Percentiles rank a stretch among this genome's conserved stretches.
These are phyloP conservation scores for Amniculicola lignicola DNA, from an alignment of 495 filamentous ascomycete species.

Conservation along the genomic window DNA sequence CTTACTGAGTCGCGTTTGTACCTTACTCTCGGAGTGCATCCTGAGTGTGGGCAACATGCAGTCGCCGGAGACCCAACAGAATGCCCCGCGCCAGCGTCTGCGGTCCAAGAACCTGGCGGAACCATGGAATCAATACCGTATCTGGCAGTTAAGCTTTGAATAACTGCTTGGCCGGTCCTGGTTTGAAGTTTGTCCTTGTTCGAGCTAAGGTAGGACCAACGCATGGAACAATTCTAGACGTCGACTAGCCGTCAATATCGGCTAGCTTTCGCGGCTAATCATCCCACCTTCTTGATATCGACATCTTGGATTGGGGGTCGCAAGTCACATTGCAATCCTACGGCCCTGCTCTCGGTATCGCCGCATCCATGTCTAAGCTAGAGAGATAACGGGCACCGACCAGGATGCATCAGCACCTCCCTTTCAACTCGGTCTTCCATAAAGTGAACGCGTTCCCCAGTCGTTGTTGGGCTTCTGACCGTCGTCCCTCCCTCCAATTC, in stretches of 20 bases:
- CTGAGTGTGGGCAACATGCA: not conserved
- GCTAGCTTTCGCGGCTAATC: not conserved
- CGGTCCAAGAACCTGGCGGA: too few relatives aligned
- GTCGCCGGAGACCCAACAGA: not conserved
- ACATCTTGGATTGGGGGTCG: not conserved
- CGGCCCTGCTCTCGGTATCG: slow-evolving; percentile 6
- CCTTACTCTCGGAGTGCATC: not conserved
- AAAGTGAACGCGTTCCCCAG: too few relatives aligned
- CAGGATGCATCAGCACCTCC: not conserved
- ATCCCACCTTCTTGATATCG: slow-evolving; percentile 30
- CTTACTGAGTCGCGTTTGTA: not conserved
- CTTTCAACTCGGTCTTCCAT: too few relatives aligned
- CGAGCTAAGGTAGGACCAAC: not conserved
- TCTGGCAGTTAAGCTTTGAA: not conserved
- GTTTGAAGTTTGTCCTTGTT: not conserved
- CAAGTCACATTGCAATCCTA: slow-evolving; percentile 6
- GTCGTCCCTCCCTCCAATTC: not conserved
- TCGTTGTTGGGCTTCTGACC: too few relatives aligned
- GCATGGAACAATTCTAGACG: slow-evolving; percentile 21
- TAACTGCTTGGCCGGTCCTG: not conserved
- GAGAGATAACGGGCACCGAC: slow-evolving; percentile 5
- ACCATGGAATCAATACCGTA: too few relatives aligned
- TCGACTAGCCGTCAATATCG: not conserved
- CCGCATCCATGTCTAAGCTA: slow-evolving; percentile 2
- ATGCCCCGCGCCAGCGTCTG: not conserved